Evolutionary conservation across 2,329 filamentous ascomycete species (phyloP).

Genomic region (Hypoxylon rubiginosum): DNA sequence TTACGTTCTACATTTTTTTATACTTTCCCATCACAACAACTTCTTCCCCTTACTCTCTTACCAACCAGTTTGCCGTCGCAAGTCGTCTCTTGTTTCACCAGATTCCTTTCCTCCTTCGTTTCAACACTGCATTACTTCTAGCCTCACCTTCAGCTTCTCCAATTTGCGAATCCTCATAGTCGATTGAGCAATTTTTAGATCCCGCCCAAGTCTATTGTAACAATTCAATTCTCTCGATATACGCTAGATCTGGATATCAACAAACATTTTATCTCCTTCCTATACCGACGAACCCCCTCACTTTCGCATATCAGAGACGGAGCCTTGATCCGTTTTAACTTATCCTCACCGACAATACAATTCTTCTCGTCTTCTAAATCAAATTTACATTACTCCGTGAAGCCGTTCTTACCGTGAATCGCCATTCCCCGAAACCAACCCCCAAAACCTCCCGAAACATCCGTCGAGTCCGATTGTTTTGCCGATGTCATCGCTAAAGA

Average conservation of each 20-base stretch:
- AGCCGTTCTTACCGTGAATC: background rate
- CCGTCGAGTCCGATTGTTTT: conserved; percentile 2
- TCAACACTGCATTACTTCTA: conserved; percentile 17
- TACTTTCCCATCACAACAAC: conserved; percentile 11
- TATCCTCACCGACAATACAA: conserved; percentile 13
- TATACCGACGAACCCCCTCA: conserved; percentile 16
- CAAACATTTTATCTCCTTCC: conserved; percentile 6
- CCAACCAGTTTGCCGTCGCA: conserved; percentile 22
- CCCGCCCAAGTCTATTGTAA: conserved; percentile 7
- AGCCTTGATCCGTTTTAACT: conserved; percentile 3
- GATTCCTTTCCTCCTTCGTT: conserved; percentile 30
- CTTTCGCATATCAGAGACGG: background rate
- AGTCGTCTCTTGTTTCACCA: conserved; percentile 24
- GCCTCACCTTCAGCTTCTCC: conserved; percentile 13
- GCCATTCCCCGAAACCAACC: conserved; percentile 12
- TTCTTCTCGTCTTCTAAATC: conserved; percentile 10
- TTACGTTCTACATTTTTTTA: conserved; percentile 10
- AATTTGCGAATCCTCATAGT: conserved; percentile 5
- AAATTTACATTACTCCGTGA: background rate
- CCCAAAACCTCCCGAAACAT: conserved; percentile 1
- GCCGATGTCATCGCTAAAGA: conserved; percentile 36
- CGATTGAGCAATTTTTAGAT: conserved; percentile 28
- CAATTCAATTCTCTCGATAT: conserved; percentile 18
- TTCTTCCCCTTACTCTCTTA: conserved; percentile 10
- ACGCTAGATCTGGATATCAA: conserved; percentile 22